phyloP scores from a whole-genome alignment of 2,329 filamentous ascomycete genomes.

The Penicillium sp. region DNA sequence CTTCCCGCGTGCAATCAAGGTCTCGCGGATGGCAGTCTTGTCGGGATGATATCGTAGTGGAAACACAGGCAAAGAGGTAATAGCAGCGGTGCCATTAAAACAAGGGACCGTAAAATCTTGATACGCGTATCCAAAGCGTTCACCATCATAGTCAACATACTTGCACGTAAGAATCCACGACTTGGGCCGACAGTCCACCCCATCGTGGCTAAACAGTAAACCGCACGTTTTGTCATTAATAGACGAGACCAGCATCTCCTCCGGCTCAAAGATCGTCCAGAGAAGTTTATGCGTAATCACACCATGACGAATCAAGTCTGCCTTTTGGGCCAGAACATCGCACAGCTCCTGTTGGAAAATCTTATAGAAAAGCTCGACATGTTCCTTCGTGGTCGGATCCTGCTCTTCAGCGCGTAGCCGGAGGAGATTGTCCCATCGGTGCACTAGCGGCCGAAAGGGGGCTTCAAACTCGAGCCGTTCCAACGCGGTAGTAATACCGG shows the following conservation, averaged over 20 bases:
- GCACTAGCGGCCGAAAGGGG: constrained; percentile 59
- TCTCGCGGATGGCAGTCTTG: constrained; percentile 33
- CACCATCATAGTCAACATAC: constrained; percentile 21
- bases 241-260: constrained; percentile 13
- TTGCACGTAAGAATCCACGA: constrained; percentile 6
- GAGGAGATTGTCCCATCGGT: constrained; percentile 54
- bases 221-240: constrained; percentile 6
- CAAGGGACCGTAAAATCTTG: constrained; percentile 4
- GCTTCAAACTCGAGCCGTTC: constrained; percentile 56
- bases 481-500: constrained; percentile 55
- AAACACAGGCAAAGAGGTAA: constrained; percentile 39
- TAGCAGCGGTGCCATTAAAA: constrained; percentile 37
- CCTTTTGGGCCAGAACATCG: constrained; percentile 46
- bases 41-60: constrained; percentile 45
- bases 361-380: constrained; percentile 45
- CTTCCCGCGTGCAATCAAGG: constrained; percentile 44
- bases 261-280: constrained; percentile 38
- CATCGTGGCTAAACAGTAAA: constrained; percentile 5
- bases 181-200: constrained; percentile 3
- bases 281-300: constrained; percentile 50
- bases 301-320: constrained; percentile 49
- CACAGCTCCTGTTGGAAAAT: constrained; percentile 50
- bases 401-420: constrained; percentile 40
- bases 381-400: constrained; percentile 44
- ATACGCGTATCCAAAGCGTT: constrained; percentile 13